phyloP scores from a whole-genome alignment of 805 yeast genomes.

The Barnettozyma pratensis region DNA sequence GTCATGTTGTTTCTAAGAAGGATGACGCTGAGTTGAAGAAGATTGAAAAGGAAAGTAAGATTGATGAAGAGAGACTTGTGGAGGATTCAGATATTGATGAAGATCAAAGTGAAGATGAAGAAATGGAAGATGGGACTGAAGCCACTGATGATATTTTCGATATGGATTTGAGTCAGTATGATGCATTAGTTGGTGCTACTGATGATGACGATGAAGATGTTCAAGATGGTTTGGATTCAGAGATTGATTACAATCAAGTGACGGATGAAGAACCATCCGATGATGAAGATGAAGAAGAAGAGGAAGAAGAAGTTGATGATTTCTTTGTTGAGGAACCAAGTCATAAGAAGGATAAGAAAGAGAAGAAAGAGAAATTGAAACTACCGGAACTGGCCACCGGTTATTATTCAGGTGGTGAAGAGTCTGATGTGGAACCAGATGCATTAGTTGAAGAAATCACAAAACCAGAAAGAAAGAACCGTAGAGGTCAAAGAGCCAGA shows the following conservation, averaged over 20 bases:
- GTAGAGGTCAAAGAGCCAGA: conserved; percentile 97
- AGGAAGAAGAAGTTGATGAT: conserved; percentile 27
- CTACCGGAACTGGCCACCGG: conserved; percentile 77
- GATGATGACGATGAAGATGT: conserved; percentile 21
- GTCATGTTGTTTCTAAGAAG: conserved; percentile 23
- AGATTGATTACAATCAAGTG: conserved; percentile 45
- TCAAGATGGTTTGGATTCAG: conserved; percentile 22
- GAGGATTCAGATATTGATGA: conserved; percentile 22
- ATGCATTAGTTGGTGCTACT: conserved; percentile 14
- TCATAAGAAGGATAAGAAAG: conserved; percentile 29
- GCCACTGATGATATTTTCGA: conserved; percentile 30
- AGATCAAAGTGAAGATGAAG: conserved; percentile 19
- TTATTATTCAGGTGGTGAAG: conserved; percentile 74
- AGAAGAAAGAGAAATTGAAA: conserved; percentile 27
- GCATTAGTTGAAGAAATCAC: conserved; percentile 48
- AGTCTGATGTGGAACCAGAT: conserved; percentile 60
- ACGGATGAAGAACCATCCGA: conserved; percentile 61
- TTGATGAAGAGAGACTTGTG: conserved; percentile 20
- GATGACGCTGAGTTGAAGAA: conserved; percentile 18
- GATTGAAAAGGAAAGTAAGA: conserved; percentile 14
- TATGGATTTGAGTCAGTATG: conserved; percentile 31
- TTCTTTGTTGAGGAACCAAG: conserved; percentile 35
- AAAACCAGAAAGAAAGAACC: conserved; percentile 61
- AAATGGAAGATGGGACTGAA: conserved; percentile 21
- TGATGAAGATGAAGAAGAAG: conserved; percentile 20